Evolutionary conservation across 2,329 filamentous ascomycete species (phyloP).

Genomic region (Clarireedia monteithiana): DNA sequence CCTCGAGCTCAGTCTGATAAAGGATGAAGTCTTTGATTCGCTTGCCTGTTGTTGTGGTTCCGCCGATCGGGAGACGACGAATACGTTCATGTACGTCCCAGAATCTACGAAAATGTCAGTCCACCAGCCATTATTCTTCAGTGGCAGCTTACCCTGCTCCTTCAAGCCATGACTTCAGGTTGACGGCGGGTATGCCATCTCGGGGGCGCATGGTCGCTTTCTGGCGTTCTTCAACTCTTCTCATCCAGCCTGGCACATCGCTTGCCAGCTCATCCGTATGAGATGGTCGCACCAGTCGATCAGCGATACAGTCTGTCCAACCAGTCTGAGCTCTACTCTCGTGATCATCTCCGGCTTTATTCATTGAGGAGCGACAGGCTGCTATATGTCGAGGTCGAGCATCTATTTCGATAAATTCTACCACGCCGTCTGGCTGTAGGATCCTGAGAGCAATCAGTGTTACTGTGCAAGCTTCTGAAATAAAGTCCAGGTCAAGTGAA

Average conservation of each 20-base stretch:
- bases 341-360: slow-evolving; percentile 7
- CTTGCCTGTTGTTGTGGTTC: background rate
- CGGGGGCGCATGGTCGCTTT: slow-evolving; percentile 21
- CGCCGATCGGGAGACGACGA: slow-evolving; percentile 21
- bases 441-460: slow-evolving; percentile 7
- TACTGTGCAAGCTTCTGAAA: background rate
- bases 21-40: slow-evolving; percentile 4
- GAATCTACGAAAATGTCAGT: slow-evolving; percentile 17
- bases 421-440: slow-evolving; percentile 26
- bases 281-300: slow-evolving; percentile 20
- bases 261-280: slow-evolving; percentile 21
- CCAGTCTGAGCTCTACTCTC: slow-evolving; percentile 17
- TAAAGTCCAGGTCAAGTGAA: too few species aligned
- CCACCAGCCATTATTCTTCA: background rate
- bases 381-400: slow-evolving; percentile 19
- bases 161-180: slow-evolving; percentile 26
- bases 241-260: slow-evolving; percentile 22
- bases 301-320: slow-evolving; percentile 23
- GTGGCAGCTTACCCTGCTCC: slow-evolving; percentile 21
- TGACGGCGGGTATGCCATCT: slow-evolving; percentile 24
- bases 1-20: slow-evolving; percentile 11
- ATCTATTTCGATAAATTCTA: slow-evolving; percentile 28
- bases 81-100: slow-evolving; percentile 26
- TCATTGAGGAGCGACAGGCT: background rate
- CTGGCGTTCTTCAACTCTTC: slow-evolving; percentile 20